Conservation (phyloP, 1,284 basidiomycete species). For the Ganoderma lucidum region DNA sequence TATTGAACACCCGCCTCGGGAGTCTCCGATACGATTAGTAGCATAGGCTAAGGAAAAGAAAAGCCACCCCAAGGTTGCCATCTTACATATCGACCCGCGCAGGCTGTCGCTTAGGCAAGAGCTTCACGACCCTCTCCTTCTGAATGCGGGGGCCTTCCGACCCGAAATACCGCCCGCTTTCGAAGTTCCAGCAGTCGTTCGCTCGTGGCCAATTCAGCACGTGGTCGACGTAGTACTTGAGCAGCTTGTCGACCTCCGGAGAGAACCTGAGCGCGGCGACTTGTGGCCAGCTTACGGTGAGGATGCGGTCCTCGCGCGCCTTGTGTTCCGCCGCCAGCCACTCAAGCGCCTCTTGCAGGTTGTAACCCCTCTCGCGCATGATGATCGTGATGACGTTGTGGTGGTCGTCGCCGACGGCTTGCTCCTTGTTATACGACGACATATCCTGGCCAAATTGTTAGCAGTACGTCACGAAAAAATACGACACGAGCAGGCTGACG, state of each 20-base stretch:
- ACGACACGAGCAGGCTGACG: conserved; percentile 35
- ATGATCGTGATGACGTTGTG: conserved; percentile 33
- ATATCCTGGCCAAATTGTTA: conserved; percentile 24
- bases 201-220: conserved; percentile 20
- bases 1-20: background rate
- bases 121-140: conserved; percentile 18
- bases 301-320: conserved; percentile 14
- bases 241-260: conserved; percentile 11
- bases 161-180: conserved; percentile 41
- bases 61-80: background rate
- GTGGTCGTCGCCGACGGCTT: conserved; percentile 7
- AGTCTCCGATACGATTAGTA: background rate
- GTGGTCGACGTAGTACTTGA: conserved; percentile 15
- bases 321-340: conserved; percentile 17
- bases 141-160: conserved; percentile 34
- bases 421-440: conserved; percentile 32
- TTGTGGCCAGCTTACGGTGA: conserved; percentile 13
- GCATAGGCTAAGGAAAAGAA: background rate
- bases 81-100: background rate
- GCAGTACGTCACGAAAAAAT: background rate
- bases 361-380: conserved; percentile 32
- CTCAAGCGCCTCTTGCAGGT: conserved; percentile 5
- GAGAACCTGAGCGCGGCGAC: conserved; percentile 17
- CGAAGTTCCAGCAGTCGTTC: conserved; percentile 38
- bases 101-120: conserved; percentile 22